Evolutionary conservation across 1,139 yeast genomes (phyloP).

Genomic region (Geotrichum restrictum): DNA sequence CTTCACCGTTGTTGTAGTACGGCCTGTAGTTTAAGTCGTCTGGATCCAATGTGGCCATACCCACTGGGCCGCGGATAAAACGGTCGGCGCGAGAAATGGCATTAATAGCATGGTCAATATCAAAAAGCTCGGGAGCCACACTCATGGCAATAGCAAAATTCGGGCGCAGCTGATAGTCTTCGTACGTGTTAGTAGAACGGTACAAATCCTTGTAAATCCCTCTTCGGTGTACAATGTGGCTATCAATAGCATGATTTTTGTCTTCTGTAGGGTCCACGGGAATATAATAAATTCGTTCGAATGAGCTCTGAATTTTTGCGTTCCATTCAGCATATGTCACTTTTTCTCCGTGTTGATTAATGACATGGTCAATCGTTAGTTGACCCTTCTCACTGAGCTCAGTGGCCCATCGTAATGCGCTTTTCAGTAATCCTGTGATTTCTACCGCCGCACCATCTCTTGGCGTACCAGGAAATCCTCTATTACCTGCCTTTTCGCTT

Average conservation of each 20-base stretch:
- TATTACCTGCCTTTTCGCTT: constrained; percentile 72
- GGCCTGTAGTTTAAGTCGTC: constrained; percentile 89
- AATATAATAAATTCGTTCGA: constrained; percentile 72
- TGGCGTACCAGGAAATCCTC: constrained; percentile 96
- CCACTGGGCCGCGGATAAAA: constrained; percentile 78
- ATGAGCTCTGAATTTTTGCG: constrained; percentile 58
- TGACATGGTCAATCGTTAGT: constrained; percentile 46
- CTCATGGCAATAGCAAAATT: constrained; percentile 89
- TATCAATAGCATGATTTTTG: constrained; percentile 54
- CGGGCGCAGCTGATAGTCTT: constrained; percentile 90
- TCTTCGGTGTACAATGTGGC: constrained; percentile 70
- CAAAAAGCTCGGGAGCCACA: constrained; percentile 89
- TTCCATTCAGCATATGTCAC: constrained; percentile 68
- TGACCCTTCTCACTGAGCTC: constrained; percentile 51
- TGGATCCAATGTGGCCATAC: constrained; percentile 90
- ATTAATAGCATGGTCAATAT: constrained; percentile 52
- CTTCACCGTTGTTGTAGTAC: constrained; percentile 74
- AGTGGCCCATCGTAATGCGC: constrained; percentile 74
- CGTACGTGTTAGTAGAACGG: constrained; percentile 77
- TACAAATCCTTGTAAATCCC: constrained; percentile 90
- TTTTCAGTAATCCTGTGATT: constrained; percentile 81
- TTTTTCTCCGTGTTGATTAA: constrained; percentile 51
- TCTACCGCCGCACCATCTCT: constrained; percentile 97
- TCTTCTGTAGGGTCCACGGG: constrained; percentile 60
- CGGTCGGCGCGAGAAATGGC: constrained; percentile 72